Conservation (phyloP, 2,329 filamentous ascomycete genomes). For the Pyrenophora teres region DNA sequence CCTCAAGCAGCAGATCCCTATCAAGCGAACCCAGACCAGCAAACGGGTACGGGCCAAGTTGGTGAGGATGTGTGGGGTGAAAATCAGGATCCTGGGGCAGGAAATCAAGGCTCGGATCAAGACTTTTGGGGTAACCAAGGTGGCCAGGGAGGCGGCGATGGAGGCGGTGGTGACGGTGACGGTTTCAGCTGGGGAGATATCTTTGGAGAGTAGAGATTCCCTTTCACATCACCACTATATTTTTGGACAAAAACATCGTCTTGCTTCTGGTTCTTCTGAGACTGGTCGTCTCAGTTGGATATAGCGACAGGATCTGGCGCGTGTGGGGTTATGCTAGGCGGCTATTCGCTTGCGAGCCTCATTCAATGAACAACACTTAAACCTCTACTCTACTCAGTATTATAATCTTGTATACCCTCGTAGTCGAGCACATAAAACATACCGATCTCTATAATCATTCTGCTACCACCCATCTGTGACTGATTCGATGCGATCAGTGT, state of each 20-base stretch:
- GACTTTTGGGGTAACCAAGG: conserved; percentile 36
- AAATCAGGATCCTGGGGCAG: conserved; percentile 31
- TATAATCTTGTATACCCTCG: too few species aligned
- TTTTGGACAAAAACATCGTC: conserved; percentile 3
- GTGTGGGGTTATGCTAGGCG: neutral
- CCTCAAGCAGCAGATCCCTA: conserved; percentile 34
- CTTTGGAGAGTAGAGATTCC: conserved; percentile 20
- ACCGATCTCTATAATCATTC: too few species aligned
- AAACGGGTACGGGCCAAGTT: conserved; percentile 20
- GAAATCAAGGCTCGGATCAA: conserved; percentile 27
- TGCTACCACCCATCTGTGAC: too few species aligned
- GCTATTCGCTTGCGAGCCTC: neutral
- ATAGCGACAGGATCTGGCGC: neutral
- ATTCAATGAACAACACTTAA: too few species aligned
- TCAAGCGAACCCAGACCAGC: conserved; percentile 25
- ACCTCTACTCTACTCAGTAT: neutral
- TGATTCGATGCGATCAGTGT: too few species aligned
- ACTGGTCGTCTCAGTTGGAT: too few species aligned
- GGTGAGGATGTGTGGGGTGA: conserved; percentile 39
- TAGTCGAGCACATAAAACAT: too few species aligned
- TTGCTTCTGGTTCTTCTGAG: neutral
- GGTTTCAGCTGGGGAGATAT: conserved; percentile 34
- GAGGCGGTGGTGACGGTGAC: conserved; percentile 31
- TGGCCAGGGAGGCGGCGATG: conserved; percentile 41
- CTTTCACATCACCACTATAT: conserved; percentile 4